A percentile compares a stretch with the other conserved stretches of the same genome.
phyloP scores from a whole-genome alignment of 179 eudicot genomes.

The Beta corolliflora region DNA sequence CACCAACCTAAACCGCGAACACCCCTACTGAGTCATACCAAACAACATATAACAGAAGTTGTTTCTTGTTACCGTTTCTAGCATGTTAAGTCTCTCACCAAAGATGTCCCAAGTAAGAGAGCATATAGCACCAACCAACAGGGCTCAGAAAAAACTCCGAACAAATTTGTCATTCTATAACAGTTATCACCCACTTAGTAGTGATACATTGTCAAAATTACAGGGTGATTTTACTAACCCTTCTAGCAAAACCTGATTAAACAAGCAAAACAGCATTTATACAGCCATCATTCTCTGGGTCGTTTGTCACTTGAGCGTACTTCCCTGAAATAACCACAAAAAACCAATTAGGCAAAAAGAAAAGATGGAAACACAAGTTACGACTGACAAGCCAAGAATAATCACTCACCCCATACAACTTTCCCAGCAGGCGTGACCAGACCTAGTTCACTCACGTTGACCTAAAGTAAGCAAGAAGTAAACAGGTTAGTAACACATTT shows the following conservation, averaged over 20 bases:
- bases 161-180: background rate
- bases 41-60: too few relatives aligned
- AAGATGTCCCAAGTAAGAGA: background rate
- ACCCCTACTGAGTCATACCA: too few relatives aligned
- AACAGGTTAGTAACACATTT: background rate
- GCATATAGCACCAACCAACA: background rate
- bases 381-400: background rate
- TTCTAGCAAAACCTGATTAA: conserved; percentile 16
- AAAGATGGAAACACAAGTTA: background rate
- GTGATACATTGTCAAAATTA: conserved; percentile 1
- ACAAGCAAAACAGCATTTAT: conserved; percentile 88
- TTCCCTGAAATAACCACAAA: conserved; percentile 59
- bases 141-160: background rate
- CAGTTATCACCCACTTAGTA: background rate
- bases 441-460: conserved; percentile 93
- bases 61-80: too few relatives aligned
- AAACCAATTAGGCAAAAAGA: background rate
- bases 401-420: conserved; percentile 93
- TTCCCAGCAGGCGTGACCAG: conserved; percentile 97
- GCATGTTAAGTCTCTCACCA: too few relatives aligned
- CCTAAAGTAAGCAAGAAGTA: conserved; percentile 42
- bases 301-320: conserved; percentile 94
- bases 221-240: background rate
- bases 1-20: too few relatives aligned
- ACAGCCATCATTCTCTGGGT: conserved; percentile 97